Percentiles rank a stretch among this genome's conserved stretches.
phyloP scores from a whole-genome alignment of 306 rosid species.

The Rubus parviflorus region DNA sequence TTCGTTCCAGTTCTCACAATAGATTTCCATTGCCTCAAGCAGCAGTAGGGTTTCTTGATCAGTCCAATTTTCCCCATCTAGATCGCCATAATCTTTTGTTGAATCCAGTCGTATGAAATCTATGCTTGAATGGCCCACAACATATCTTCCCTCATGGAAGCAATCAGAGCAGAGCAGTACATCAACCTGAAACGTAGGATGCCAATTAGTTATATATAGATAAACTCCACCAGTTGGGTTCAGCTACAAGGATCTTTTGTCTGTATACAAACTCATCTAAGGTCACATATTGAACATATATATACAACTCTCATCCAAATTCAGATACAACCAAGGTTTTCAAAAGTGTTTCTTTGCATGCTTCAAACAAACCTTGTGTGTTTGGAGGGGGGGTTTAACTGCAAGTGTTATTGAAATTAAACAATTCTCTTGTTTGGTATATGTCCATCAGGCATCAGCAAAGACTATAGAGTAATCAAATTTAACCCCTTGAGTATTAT shows the following conservation, averaged over 20 bases:
- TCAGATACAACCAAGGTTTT: not conserved
- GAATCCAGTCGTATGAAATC: constrained; percentile 72
- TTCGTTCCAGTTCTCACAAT: constrained; percentile 94
- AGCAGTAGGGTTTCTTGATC: constrained; percentile 93
- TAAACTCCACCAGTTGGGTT: constrained; percentile 9
- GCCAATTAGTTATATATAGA: constrained; percentile 27
- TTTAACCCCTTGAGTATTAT: not conserved
- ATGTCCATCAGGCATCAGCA: not conserved
- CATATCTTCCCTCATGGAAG: constrained; percentile 88
- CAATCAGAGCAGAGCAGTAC: constrained; percentile 75
- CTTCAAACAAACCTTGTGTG: not conserved
- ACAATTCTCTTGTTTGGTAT: not conserved
- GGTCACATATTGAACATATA: not conserved
- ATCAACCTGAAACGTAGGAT: constrained; percentile 68
- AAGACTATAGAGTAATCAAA: not conserved
- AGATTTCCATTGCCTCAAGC: constrained; percentile 91
- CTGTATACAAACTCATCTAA: not conserved
- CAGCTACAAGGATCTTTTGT: not conserved
- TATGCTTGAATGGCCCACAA: constrained; percentile 83
- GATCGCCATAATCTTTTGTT: constrained; percentile 68
- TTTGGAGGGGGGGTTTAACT: no score
- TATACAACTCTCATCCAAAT: not conserved
- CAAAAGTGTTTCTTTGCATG: constrained; percentile 9
- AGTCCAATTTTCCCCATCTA: constrained; percentile 90
- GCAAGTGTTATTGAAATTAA: not conserved